Conservation (phyloP, 2,329 filamentous ascomycete species). For the Pseudocercospora pini-densiflorae region DNA sequence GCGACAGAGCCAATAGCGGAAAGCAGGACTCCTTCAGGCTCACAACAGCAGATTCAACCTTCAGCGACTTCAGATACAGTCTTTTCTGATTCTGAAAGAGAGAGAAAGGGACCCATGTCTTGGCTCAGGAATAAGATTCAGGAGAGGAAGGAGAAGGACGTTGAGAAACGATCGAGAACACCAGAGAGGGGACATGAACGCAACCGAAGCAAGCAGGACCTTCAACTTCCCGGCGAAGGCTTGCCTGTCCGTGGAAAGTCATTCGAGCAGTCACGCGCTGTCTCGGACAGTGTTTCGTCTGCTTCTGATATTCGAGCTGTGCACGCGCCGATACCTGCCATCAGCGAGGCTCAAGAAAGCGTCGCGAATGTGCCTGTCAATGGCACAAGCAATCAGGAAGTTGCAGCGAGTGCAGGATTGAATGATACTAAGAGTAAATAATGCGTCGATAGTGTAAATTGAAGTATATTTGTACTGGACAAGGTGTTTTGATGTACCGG, state of each 20-base stretch:
- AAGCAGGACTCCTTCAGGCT: constrained; percentile 17
- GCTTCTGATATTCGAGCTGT: constrained; percentile 2
- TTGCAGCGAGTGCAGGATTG: background rate
- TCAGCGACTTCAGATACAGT: constrained; percentile 35
- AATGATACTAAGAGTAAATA: constrained; percentile 1
- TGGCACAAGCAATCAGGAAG: background rate
- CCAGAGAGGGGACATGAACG: constrained; percentile 38
- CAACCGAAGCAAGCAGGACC: constrained; percentile 34
- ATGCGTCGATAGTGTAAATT: background rate
- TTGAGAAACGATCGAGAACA: constrained; percentile 50
- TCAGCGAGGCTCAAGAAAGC: background rate
- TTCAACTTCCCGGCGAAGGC: constrained; percentile 24
- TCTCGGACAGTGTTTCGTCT: background rate
- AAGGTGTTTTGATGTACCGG: background rate
- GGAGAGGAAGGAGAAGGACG: constrained; percentile 60
- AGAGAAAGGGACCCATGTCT: constrained; percentile 65
- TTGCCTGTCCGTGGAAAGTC: constrained; percentile 30
- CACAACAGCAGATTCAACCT: constrained; percentile 23
- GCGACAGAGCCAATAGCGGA: constrained; percentile 28
- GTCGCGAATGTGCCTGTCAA: background rate
- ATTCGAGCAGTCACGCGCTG: constrained; percentile 22
- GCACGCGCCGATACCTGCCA: background rate
- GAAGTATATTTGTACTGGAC: constrained; percentile 18
- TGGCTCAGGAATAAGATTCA: constrained; percentile 70
- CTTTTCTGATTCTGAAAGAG: constrained; percentile 45